A percentile compares a stretch with the other conserved stretches of the same genome.
Evolutionary conservation across 345 rosid genomes (phyloP).

Genomic region (Heritiera littoralis): DNA sequence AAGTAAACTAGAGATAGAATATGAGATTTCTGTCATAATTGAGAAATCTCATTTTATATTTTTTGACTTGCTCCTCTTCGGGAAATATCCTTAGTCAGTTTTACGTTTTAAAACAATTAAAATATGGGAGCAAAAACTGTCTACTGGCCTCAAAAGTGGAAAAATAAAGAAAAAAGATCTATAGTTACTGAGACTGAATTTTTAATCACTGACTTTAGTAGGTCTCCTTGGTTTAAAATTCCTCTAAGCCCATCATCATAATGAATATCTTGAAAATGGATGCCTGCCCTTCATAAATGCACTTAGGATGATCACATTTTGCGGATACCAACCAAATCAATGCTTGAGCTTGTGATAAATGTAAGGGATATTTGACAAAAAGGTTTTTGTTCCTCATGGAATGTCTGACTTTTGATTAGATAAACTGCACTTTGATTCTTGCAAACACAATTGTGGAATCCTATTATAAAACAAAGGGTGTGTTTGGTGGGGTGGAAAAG

Average conservation of each 20-base stretch:
- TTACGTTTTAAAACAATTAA: neutral
- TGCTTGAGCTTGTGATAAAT: too few species aligned
- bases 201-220: neutral
- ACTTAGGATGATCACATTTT: too few species aligned
- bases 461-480: too few species aligned
- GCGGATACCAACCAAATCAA: too few species aligned
- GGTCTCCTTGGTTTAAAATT: slow-evolving; percentile 5
- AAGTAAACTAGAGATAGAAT: neutral
- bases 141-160: neutral
- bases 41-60: neutral
- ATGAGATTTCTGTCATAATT: neutral
- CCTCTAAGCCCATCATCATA: neutral
- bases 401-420: too few species aligned
- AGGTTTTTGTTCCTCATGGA: too few species aligned
- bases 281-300: neutral
- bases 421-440: too few species aligned
- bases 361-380: too few species aligned
- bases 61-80: neutral
- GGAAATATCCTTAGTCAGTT: neutral
- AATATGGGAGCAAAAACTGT: neutral
- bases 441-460: too few species aligned
- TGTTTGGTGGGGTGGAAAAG: too few species aligned
- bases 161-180: neutral
- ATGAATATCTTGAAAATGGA: neutral
- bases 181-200: neutral